Evolutionary conservation across 2,329 filamentous ascomycete genomes (phyloP).

Genomic region (Cladosporium phlei): DNA sequence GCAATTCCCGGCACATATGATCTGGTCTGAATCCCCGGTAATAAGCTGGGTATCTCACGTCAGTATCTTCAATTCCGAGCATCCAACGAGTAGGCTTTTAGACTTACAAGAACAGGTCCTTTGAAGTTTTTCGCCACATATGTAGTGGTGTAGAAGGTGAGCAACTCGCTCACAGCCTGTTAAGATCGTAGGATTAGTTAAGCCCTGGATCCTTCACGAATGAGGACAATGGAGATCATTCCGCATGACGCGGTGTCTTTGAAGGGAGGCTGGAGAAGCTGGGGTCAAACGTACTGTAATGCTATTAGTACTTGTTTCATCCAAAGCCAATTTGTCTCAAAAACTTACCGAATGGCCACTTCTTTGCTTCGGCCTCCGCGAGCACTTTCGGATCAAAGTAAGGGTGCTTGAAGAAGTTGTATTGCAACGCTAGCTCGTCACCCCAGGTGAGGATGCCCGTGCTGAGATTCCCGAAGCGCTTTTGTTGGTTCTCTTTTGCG

Average conservation of each 20-base stretch:
- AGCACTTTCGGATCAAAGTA: conserved; percentile 30
- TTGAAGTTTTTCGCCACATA: conserved; percentile 26
- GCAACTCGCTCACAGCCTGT: conserved; percentile 29
- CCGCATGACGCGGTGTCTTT: too few species aligned
- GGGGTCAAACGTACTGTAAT: too few species aligned
- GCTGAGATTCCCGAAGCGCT: conserved; percentile 15
- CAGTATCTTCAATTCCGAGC: too few species aligned
- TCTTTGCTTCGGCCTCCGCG: conserved; percentile 29
- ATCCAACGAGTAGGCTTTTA: too few species aligned
- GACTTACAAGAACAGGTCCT: conserved; percentile 26
- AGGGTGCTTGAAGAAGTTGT: conserved; percentile 31
- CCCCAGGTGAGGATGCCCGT: conserved; percentile 18
- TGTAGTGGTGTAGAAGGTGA: conserved; percentile 16
- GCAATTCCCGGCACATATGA: conserved; percentile 36
- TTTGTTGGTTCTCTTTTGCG: conserved; percentile 16
- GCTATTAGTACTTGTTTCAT: too few species aligned
- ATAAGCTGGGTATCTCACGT: conserved; percentile 25
- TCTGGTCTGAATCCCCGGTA: conserved; percentile 23
- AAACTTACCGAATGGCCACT: conserved; percentile 34
- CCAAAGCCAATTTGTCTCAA: too few species aligned
- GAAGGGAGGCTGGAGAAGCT: too few species aligned
- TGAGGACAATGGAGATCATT: too few species aligned
- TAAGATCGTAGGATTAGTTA: too few species aligned
- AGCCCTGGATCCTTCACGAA: too few species aligned
- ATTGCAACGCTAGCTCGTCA: conserved; percentile 25